A percentile compares a stretch with the other conserved stretches of the same genome.
These are phyloP conservation scores for Chamaenerion angustifolium DNA, from an alignment of 345 rosid genomes.

Conservation along the genomic window DNA sequence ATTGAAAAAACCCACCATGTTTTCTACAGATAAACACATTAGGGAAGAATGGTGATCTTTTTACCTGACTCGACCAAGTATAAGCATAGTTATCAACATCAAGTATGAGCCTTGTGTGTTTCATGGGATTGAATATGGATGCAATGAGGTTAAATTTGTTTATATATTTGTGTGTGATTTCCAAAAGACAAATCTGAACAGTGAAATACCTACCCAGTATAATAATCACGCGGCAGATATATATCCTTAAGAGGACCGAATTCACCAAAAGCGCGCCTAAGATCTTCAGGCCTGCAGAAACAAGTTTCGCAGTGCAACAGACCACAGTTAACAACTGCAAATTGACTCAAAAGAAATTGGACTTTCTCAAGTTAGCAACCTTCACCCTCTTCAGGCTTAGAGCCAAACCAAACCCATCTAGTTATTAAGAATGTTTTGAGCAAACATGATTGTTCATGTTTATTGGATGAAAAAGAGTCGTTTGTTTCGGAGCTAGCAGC, in stretches of 20 bases:
- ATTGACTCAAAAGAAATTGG: too few species aligned
- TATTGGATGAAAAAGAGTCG: slow-evolving; percentile 9
- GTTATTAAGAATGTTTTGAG: slow-evolving; percentile 13
- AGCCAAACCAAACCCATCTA: slow-evolving; percentile 20
- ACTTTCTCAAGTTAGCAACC: too few species aligned
- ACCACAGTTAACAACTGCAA: too few species aligned
- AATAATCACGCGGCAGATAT: slow-evolving; percentile 79
- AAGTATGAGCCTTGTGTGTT: too few species aligned
- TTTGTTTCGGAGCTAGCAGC: slow-evolving; percentile 14
- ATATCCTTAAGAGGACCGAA: slow-evolving; percentile 83
- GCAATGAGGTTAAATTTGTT: slow-evolving; percentile 3
- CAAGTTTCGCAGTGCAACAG: neutral
- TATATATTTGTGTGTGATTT: neutral
- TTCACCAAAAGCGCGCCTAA: slow-evolving; percentile 58
- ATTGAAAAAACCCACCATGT: too few species aligned
- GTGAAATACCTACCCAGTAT: slow-evolving; percentile 52
- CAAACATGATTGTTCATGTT: slow-evolving; percentile 15
- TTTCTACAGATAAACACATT: too few species aligned
- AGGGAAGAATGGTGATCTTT: neutral
- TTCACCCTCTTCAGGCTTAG: slow-evolving; percentile 50
- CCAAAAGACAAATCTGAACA: neutral
- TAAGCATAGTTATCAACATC: too few species aligned
- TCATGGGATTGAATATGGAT: too few species aligned
- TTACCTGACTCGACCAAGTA: slow-evolving; percentile 45
- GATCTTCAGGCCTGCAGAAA: slow-evolving; percentile 63